Conservation (phyloP, 805 yeast genomes). For the Saturnispora ahearnii region DNA sequence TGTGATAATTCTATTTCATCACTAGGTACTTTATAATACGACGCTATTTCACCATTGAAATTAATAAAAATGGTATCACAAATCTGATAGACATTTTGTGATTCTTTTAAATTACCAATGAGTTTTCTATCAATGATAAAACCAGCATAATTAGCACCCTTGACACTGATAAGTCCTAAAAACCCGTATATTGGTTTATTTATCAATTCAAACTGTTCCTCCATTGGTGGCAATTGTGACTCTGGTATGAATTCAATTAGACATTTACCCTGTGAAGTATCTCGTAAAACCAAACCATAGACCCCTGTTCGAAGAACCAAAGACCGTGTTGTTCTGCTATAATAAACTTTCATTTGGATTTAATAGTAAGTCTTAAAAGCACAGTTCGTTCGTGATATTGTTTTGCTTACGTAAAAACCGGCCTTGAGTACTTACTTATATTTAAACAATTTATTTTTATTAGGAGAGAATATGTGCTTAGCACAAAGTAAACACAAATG, state of each 20-base stretch:
- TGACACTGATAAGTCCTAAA: conserved; percentile 50
- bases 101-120: conserved; percentile 47
- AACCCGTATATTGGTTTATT: conserved; percentile 36
- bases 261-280: conserved; percentile 23
- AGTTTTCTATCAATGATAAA: conserved; percentile 46
- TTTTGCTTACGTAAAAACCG: not conserved
- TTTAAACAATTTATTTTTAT: too few relatives aligned
- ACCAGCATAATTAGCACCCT: conserved; percentile 47
- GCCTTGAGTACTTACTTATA: too few relatives aligned
- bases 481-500: not conserved
- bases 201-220: conserved; percentile 19
- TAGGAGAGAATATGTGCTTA: not conserved
- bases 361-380: not conserved
- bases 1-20: not conserved
- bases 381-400: not conserved
- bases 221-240: conserved; percentile 10
- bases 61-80: conserved; percentile 60
- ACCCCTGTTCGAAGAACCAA: conserved; percentile 8
- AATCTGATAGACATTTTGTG: conserved; percentile 45
- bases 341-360: conserved; percentile 9
- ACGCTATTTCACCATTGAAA: conserved; percentile 38
- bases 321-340: conserved; percentile 3
- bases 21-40: conserved; percentile 1
- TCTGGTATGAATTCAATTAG: conserved; percentile 49
- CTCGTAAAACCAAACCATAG: conserved; percentile 8